A percentile compares a stretch with the other conserved stretches of the same genome.
Conservation (phyloP, 2,329 filamentous ascomycete genomes). For the Fusarium hostae region DNA sequence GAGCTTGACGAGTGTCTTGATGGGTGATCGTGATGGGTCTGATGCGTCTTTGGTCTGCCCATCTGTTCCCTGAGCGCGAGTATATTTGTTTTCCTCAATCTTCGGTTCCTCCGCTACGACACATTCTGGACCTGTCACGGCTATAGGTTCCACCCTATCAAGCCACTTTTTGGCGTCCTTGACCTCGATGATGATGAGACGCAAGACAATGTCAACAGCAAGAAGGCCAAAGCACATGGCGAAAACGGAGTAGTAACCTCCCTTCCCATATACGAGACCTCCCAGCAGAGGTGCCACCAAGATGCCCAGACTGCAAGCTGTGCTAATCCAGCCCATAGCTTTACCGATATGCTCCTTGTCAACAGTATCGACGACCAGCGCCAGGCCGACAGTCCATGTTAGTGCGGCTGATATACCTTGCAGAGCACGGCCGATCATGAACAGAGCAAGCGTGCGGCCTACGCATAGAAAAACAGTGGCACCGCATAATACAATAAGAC, state of each 20-base stretch:
- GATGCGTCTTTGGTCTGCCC: slow-evolving; percentile 7
- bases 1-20: slow-evolving; percentile 41
- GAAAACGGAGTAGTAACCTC: slow-evolving; percentile 50
- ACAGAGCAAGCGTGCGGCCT: slow-evolving; percentile 46
- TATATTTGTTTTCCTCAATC: neutral
- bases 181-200: slow-evolving; percentile 48
- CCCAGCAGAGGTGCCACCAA: slow-evolving; percentile 49
- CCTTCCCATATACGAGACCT: slow-evolving; percentile 48
- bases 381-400: slow-evolving; percentile 52
- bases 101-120: neutral
- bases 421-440: slow-evolving; percentile 48
- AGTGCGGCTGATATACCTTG: slow-evolving; percentile 50
- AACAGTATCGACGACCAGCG: slow-evolving; percentile 51
- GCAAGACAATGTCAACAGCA: slow-evolving; percentile 48
- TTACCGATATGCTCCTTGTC: slow-evolving; percentile 46
- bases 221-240: slow-evolving; percentile 52
- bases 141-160: neutral
- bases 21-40: slow-evolving; percentile 17
- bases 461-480: slow-evolving; percentile 49
- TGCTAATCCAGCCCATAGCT: slow-evolving; percentile 50
- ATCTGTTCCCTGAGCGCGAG: neutral
- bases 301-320: slow-evolving; percentile 48
- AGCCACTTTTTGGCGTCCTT: slow-evolving; percentile 48
- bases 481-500: slow-evolving; percentile 45
- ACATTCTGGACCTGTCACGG: slow-evolving; percentile 1